Percentiles rank a stretch among this genome's conserved stretches.
Conservation (phyloP, 129 eudicot species). For the Daucus carota region DNA sequence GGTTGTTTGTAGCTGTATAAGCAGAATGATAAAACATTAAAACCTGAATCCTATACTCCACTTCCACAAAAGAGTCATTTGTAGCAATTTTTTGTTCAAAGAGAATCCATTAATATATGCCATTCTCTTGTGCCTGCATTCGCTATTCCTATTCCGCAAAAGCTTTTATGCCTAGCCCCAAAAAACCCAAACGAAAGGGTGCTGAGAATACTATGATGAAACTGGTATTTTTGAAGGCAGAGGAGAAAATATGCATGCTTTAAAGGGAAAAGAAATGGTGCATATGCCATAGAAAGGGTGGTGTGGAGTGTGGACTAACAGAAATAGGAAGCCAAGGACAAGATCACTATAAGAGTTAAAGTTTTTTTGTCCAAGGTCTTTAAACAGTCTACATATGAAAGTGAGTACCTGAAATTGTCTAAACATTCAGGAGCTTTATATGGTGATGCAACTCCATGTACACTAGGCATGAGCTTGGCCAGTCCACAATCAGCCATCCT, state of each 20-base stretch:
- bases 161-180: no score
- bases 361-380: neutral
- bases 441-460: constrained; percentile 27
- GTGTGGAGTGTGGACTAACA: neutral
- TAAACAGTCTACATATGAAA: neutral
- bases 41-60: neutral
- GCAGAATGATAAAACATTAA: neutral
- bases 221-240: neutral
- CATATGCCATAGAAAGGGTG: neutral
- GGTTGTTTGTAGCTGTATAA: neutral
- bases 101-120: neutral
- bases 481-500: constrained; percentile 67
- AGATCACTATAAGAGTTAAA: neutral
- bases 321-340: neutral
- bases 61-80: neutral
- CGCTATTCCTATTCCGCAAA: no score
- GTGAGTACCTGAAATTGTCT: constrained; percentile 49
- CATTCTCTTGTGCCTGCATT: no score
- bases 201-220: neutral
- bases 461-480: constrained; percentile 43
- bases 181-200: no score
- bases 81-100: neutral
- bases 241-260: neutral
- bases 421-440: constrained; percentile 66
- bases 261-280: neutral